phyloP scores from a whole-genome alignment of 2,329 filamentous ascomycete species.

The Chrysosphaeria jannelii region DNA sequence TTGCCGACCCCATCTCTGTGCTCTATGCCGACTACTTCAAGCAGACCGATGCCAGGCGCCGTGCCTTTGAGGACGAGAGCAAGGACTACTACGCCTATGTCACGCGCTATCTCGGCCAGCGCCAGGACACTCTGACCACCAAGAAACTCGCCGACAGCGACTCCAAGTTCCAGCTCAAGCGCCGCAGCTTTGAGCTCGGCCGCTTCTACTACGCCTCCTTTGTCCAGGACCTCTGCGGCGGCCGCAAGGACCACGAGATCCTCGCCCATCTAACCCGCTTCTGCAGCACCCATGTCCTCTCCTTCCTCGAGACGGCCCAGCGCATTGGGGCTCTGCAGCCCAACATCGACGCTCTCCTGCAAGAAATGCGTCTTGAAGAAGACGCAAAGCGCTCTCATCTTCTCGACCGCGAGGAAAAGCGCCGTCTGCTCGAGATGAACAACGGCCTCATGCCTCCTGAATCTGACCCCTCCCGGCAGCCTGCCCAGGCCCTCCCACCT shows the following conservation, averaged over 20 bases:
- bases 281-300: conserved; percentile 65
- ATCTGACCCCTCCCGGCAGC: conserved; percentile 31
- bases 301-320: conserved; percentile 55
- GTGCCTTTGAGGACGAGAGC: conserved; percentile 95
- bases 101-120: conserved; percentile 79
- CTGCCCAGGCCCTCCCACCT: too few relatives aligned
- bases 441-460: conserved; percentile 17
- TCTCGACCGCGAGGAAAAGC: conserved; percentile 86
- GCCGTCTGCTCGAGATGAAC: conserved; percentile 67
- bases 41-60: conserved; percentile 84
- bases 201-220: conserved; percentile 97
- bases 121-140: conserved; percentile 83
- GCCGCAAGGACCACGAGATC: conserved; percentile 94
- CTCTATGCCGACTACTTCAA: conserved; percentile 93
- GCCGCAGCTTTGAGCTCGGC: conserved; percentile 84
- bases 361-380: conserved; percentile 74
- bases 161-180: conserved; percentile 81
- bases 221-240: conserved; percentile 96
- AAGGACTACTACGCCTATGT: conserved; percentile 96
- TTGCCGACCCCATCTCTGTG: conserved; percentile 79
- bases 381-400: conserved; percentile 91
- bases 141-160: conserved; percentile 92
- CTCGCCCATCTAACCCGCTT: conserved; percentile 83
- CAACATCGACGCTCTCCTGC: conserved; percentile 62
- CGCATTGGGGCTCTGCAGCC: conserved; percentile 68